Conservation (phyloP, 371 early-diverging fungal genomes). For the Zopfochytrium polystomum region DNA sequence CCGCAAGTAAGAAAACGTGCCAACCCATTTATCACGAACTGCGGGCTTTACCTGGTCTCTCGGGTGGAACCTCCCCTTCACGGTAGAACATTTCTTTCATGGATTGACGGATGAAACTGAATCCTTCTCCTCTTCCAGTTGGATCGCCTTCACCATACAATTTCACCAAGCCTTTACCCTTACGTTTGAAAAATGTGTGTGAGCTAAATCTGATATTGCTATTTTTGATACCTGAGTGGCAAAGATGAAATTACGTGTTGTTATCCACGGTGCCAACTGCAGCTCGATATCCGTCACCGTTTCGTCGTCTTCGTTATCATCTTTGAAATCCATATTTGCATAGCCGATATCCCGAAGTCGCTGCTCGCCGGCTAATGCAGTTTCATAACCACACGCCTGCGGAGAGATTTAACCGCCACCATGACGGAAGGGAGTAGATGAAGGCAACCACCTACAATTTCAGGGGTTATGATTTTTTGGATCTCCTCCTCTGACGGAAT, state of each 20-base stretch:
- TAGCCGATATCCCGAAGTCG: conserved; percentile 94
- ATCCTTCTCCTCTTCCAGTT: conserved; percentile 96
- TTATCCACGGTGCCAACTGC: conserved; percentile 95
- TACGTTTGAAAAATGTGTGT: conserved; percentile 7
- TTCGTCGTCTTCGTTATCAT: conserved; percentile 59
- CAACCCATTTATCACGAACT: too few species aligned
- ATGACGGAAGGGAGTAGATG: background rate
- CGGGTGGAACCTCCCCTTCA: conserved; percentile 81
- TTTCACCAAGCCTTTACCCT: conserved; percentile 51
- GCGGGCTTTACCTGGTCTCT: conserved; percentile 39
- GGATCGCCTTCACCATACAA: conserved; percentile 96
- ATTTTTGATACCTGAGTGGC: conserved; percentile 66
- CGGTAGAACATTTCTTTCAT: conserved; percentile 96
- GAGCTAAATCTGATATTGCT: too few species aligned
- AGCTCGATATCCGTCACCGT: conserved; percentile 77
- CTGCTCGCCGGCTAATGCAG: conserved; percentile 95
- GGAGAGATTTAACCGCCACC: background rate
- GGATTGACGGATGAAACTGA: conserved; percentile 94
- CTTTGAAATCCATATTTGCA: conserved; percentile 63
- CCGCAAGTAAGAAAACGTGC: too few species aligned
- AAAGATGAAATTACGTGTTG: conserved; percentile 90
- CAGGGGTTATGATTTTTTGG: conserved; percentile 95
- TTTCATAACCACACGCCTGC: conserved; percentile 90
- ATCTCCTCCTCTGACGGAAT: conserved; percentile 93
- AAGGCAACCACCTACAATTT: conserved; percentile 78